These are phyloP conservation scores for Alternaria burnsii DNA, from an alignment of 2,329 filamentous ascomycete species.

Conservation along the genomic window DNA sequence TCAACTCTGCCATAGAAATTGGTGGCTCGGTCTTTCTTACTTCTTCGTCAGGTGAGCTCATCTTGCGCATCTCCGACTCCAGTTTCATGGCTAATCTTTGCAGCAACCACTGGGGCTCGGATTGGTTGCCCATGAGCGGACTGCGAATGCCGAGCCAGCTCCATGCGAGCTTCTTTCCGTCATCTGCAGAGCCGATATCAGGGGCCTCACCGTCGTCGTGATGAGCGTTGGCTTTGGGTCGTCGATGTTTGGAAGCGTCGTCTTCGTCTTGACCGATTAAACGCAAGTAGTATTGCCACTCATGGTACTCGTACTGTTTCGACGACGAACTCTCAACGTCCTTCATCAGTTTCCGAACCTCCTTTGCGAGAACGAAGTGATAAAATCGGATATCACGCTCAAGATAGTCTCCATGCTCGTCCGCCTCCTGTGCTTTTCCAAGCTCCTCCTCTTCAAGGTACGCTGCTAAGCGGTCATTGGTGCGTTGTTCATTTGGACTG, in stretches of 20 bases:
- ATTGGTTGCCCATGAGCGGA: conserved; percentile 73
- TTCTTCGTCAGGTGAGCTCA: conserved; percentile 31
- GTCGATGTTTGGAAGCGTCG: conserved; percentile 49
- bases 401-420: conserved; percentile 52
- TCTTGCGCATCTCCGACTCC: conserved; percentile 49
- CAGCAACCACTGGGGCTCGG: conserved; percentile 77
- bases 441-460: conserved; percentile 56
- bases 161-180: conserved; percentile 67
- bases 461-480: conserved; percentile 44
- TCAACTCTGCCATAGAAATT: conserved; percentile 45
- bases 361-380: conserved; percentile 57
- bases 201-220: conserved; percentile 28
- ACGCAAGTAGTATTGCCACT: conserved; percentile 52
- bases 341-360: conserved; percentile 55
- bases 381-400: conserved; percentile 62
- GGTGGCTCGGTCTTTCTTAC: conserved; percentile 37
- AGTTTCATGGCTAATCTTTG: conserved; percentile 69
- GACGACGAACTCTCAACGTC: conserved; percentile 53
- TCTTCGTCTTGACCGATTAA: conserved; percentile 53
- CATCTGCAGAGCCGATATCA: conserved; percentile 45
- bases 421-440: conserved; percentile 52
- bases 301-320: conserved; percentile 50
- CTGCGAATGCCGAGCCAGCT: conserved; percentile 76
- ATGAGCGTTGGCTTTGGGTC: conserved; percentile 34
- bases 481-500: conserved; percentile 22